phyloP scores from a whole-genome alignment of 2,329 filamentous ascomycete genomes.

The Fusarium oligoseptatum region DNA sequence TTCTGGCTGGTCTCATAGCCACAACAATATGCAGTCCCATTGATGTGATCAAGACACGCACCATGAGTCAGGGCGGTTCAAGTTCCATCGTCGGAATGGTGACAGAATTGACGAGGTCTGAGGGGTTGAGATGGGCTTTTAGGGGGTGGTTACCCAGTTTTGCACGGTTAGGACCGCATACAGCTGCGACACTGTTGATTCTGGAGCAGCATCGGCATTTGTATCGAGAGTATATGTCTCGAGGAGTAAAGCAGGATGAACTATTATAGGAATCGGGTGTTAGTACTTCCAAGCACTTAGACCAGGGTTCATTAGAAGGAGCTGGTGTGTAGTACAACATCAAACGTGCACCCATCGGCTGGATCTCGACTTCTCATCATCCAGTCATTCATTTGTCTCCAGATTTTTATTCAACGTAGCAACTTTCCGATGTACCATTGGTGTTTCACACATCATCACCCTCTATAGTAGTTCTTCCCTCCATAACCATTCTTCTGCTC shows the following conservation, averaged over 20 bases:
- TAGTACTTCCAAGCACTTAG: neutral
- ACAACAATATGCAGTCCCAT: constrained; percentile 30
- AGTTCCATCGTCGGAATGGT: constrained; percentile 8
- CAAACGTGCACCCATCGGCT: constrained; percentile 70
- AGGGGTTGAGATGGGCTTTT: constrained; percentile 23
- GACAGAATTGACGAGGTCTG: constrained; percentile 14
- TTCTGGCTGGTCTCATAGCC: constrained; percentile 25
- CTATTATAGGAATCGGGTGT: neutral
- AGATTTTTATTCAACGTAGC: constrained; percentile 63
- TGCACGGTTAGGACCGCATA: constrained; percentile 22
- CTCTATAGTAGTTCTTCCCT: constrained; percentile 68
- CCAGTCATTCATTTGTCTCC: constrained; percentile 70
- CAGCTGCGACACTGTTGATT: constrained; percentile 22
- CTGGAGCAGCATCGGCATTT: constrained; percentile 21
- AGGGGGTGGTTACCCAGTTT: constrained; percentile 28
- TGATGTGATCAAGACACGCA: constrained; percentile 26
- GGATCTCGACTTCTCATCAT: constrained; percentile 70
- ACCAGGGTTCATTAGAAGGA: neutral
- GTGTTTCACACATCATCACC: constrained; percentile 69
- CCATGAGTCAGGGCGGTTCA: constrained; percentile 14
- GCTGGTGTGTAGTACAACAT: neutral
- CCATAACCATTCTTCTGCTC: constrained; percentile 65
- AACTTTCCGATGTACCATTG: constrained; percentile 72
- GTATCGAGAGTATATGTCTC: constrained; percentile 8
- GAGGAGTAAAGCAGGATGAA: neutral